Percentiles rank a stretch among this genome's conserved stretches.
These are phyloP conservation scores for Barbatosphaeria neglecta DNA, from an alignment of 495 filamentous ascomycete genomes.

Conservation along the genomic window DNA sequence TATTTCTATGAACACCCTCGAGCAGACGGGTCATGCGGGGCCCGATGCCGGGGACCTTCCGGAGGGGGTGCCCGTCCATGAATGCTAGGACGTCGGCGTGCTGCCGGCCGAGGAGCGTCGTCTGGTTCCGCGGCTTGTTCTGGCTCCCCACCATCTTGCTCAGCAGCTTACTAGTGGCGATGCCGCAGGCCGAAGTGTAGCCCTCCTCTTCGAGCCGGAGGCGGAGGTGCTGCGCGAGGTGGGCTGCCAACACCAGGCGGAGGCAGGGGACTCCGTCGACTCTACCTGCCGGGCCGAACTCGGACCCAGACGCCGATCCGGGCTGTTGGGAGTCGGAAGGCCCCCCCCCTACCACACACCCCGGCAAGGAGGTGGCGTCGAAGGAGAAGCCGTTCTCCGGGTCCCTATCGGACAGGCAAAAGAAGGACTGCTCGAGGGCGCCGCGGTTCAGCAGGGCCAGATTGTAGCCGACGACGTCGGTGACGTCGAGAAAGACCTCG, in stretches of 20 bases:
- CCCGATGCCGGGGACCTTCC: constrained; percentile 79
- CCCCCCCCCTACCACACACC: constrained; percentile 12
- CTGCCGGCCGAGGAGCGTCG: constrained; percentile 62
- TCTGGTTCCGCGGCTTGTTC: constrained; percentile 80
- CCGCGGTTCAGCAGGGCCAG: constrained; percentile 53
- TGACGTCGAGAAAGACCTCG: constrained; percentile 67
- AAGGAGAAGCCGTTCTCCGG: constrained; percentile 70
- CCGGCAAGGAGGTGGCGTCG: constrained; percentile 48
- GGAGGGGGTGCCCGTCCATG: constrained; percentile 64
- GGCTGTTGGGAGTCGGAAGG: not conserved
- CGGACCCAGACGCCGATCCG: not conserved
- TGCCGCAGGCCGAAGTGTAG: constrained; percentile 78
- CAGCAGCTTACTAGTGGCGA: constrained; percentile 73
- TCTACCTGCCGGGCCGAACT: no score
- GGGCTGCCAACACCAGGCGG: constrained; percentile 56
- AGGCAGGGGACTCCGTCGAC: constrained; percentile 28
- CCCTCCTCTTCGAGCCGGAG: constrained; percentile 62
- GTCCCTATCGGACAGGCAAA: constrained; percentile 62
- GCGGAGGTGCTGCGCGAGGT: constrained; percentile 64
- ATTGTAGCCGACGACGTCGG: constrained; percentile 78
- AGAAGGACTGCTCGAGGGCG: constrained; percentile 58
- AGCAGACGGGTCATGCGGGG: constrained; percentile 64
- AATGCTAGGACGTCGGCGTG: constrained; percentile 44
- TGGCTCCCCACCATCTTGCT: constrained; percentile 75
- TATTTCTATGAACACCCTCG: no score